phyloP scores from a whole-genome alignment of 805 yeast genomes.

The Cyberlindnera lachancei region DNA sequence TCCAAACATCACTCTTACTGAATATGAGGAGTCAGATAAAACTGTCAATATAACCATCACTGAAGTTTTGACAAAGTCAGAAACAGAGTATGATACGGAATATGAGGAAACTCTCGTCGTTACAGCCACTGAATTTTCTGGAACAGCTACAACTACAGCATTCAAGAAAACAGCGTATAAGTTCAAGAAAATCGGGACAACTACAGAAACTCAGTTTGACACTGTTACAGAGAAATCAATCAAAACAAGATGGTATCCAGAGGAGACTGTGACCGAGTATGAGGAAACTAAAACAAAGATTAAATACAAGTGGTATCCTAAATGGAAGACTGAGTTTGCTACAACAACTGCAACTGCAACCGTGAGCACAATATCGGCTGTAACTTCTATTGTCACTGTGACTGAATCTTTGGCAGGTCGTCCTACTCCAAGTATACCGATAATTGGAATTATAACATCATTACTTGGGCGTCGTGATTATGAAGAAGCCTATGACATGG shows the following conservation, averaged over 20 bases:
- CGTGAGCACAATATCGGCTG: too few species aligned
- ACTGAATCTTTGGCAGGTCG: slow-evolving; percentile 9
- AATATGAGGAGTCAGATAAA: slow-evolving; percentile 21
- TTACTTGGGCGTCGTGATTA: slow-evolving; percentile 4
- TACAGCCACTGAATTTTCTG: slow-evolving; percentile 9
- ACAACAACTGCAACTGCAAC: slow-evolving; percentile 9
- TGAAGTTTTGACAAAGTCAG: slow-evolving; percentile 13
- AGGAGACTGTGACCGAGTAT: slow-evolving; percentile 18
- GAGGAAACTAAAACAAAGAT: slow-evolving; percentile 16
- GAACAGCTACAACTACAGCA: slow-evolving; percentile 13
- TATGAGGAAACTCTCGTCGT: slow-evolving; percentile 13
- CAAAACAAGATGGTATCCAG: slow-evolving; percentile 18
- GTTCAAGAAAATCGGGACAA: slow-evolving; percentile 10
- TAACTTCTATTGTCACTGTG: slow-evolving; percentile 3
- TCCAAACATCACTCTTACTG: slow-evolving; percentile 20
- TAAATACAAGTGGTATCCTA: slow-evolving; percentile 20
- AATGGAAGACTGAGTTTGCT: slow-evolving; percentile 11
- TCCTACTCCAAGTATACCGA: slow-evolving; percentile 7
- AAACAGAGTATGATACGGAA: slow-evolving; percentile 15
- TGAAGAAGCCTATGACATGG: background rate
- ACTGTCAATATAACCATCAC: slow-evolving; percentile 18
- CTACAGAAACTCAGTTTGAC: slow-evolving; percentile 11
- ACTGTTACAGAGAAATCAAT: slow-evolving; percentile 16
- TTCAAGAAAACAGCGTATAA: slow-evolving; percentile 12
- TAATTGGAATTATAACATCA: slow-evolving; percentile 4